A percentile compares a stretch with the other conserved stretches of the same genome.
Evolutionary conservation across 2,329 filamentous ascomycete species (phyloP).

Genomic region (Fusarium sterilihyphosum): DNA sequence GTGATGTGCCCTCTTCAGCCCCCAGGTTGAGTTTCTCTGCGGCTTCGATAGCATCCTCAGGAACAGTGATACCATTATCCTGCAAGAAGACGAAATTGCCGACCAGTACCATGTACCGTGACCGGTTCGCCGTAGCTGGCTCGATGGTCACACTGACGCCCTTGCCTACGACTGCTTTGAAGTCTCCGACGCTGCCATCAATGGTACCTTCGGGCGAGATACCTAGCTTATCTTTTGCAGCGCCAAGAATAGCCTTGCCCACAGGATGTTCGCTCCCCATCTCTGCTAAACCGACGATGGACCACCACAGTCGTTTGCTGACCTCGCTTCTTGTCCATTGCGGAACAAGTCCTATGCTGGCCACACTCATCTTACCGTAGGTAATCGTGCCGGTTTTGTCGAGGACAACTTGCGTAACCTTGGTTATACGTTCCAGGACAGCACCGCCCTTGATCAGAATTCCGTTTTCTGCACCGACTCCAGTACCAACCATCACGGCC

Average conservation of each 20-base stretch:
- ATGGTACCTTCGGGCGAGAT: conserved; percentile 78
- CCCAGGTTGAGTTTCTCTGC: conserved; percentile 66
- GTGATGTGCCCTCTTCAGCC: conserved; percentile 42
- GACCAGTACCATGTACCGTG: conserved; percentile 79
- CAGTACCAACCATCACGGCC: conserved; percentile 98
- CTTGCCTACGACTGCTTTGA: conserved; percentile 83
- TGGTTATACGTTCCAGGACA: conserved; percentile 88
- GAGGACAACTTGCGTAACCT: conserved; percentile 87
- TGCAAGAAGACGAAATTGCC: conserved; percentile 84
- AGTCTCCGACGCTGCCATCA: conserved; percentile 86
- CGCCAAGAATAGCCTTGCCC: conserved; percentile 88
- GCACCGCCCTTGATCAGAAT: conserved; percentile 97
- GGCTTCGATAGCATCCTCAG: conserved; percentile 69
- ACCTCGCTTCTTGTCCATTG: conserved; percentile 67
- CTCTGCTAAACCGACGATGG: conserved; percentile 89
- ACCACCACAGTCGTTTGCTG: conserved; percentile 82
- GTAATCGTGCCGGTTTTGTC: conserved; percentile 98
- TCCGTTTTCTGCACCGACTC: conserved; percentile 91
- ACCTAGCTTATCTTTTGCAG: conserved; percentile 74
- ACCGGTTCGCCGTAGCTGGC: conserved; percentile 73
- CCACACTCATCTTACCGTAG: conserved; percentile 95
- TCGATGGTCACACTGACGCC: conserved; percentile 86
- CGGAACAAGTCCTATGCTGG: conserved; percentile 69
- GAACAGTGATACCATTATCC: conserved; percentile 74
- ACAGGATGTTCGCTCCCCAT: conserved; percentile 96